These are phyloP conservation scores for Saccharomycopsis sp. DNA, from an alignment of 805 yeast species.

Conservation along the genomic window DNA sequence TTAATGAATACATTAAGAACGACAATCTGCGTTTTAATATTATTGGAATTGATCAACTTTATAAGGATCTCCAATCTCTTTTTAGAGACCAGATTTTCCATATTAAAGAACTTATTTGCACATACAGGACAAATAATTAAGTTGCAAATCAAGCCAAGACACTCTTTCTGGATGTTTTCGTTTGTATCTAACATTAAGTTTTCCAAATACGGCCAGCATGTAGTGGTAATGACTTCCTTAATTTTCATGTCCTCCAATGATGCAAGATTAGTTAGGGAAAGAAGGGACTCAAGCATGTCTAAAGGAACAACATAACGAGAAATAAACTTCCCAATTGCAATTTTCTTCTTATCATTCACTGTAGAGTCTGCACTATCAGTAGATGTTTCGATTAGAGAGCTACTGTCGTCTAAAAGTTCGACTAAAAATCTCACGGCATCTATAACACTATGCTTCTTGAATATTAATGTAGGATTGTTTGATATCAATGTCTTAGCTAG, in stretches of 20 bases:
- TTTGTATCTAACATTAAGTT: slow-evolving; percentile 32
- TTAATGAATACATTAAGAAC: slow-evolving; percentile 26
- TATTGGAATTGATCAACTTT: slow-evolving; percentile 23
- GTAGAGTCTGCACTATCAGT: slow-evolving; percentile 21
- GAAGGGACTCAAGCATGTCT: slow-evolving; percentile 40
- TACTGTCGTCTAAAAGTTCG: slow-evolving; percentile 41
- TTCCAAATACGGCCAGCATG: slow-evolving; percentile 29
- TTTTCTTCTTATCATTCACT: background rate
- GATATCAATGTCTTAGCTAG: slow-evolving; percentile 41
- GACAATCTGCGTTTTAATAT: slow-evolving; percentile 23
- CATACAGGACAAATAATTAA: slow-evolving; percentile 33
- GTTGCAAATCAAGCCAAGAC: slow-evolving; percentile 46
- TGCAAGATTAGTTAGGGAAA: slow-evolving; percentile 46
- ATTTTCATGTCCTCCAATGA: slow-evolving; percentile 32
- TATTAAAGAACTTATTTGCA: slow-evolving; percentile 24
- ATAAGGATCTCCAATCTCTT: slow-evolving; percentile 23
- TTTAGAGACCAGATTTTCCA: slow-evolving; percentile 21
- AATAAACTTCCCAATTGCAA: slow-evolving; percentile 4
- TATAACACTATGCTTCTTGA: slow-evolving; percentile 34
- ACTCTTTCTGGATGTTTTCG: slow-evolving; percentile 37
- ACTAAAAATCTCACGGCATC: slow-evolving; percentile 42
- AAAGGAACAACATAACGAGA: slow-evolving; percentile 24
- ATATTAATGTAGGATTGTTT: slow-evolving; percentile 37
- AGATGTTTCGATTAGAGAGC: background rate
- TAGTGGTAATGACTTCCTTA: slow-evolving; percentile 30